Conservation (phyloP, 2,329 filamentous ascomycete genomes). For the Penicillium sp. region DNA sequence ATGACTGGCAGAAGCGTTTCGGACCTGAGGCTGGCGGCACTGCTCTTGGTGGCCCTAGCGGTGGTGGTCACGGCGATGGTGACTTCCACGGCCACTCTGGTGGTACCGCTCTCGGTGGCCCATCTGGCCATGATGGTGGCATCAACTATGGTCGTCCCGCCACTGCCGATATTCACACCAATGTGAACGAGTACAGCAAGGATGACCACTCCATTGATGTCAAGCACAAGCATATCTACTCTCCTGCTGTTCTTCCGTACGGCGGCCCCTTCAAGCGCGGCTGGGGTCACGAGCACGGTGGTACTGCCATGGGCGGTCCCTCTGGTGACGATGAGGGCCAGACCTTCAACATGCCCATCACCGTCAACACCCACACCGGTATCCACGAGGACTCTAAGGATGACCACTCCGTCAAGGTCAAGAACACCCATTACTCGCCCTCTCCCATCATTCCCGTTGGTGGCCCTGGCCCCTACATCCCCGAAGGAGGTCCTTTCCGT, state of each 20-base stretch:
- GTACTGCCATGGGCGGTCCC: conserved; percentile 26
- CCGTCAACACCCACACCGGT: conserved; percentile 12
- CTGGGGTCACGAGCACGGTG: conserved; percentile 14
- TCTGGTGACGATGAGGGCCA: conserved; percentile 30
- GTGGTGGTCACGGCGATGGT: conserved; percentile 5
- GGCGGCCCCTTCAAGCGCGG: conserved; percentile 19
- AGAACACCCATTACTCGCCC: conserved; percentile 19
- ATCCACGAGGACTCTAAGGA: conserved; percentile 23
- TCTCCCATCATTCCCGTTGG: conserved; percentile 3
- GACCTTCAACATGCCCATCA: conserved; percentile 21
- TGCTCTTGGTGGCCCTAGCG: conserved; percentile 22
- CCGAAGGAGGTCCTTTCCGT: conserved; percentile 11
- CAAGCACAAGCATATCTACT: conserved; percentile 22
- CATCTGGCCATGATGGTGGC: conserved; percentile 22
- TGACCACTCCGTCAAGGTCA: conserved; percentile 21
- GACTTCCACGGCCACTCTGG: conserved; percentile 10
- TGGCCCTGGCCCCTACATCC: conserved; percentile 6
- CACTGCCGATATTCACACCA: conserved; percentile 12
- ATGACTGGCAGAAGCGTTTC: conserved; percentile 14
- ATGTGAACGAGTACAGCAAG: conserved; percentile 21
- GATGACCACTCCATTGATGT: conserved; percentile 23
- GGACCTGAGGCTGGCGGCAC: conserved; percentile 18
- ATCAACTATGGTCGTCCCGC: conserved; percentile 10
- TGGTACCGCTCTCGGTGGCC: conserved; percentile 23
- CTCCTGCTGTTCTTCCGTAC: conserved; percentile 8